Percentiles rank a stretch among this genome's conserved stretches.
Evolutionary conservation across 805 yeast species (phyloP).

Genomic region (Cyberlindnera suaveolens): DNA sequence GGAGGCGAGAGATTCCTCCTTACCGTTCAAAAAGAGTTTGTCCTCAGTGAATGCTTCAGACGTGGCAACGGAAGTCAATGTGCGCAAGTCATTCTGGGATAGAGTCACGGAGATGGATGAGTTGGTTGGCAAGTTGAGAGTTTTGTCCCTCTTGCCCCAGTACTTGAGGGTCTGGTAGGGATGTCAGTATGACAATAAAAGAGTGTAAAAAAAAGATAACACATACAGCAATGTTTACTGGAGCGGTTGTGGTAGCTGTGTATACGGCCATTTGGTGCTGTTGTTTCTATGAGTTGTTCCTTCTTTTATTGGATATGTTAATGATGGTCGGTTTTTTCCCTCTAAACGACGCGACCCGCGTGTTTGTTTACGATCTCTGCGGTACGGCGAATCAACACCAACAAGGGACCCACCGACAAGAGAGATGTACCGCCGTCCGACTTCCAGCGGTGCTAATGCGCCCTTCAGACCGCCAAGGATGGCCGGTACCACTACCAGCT

Average conservation of each 20-base stretch:
- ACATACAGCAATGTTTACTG: conserved; percentile 92
- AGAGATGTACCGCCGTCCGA: conserved; percentile 8
- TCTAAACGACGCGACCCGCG: not conserved
- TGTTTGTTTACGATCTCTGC: no score
- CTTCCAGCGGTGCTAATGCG: conserved; percentile 3
- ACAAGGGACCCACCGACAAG: no score
- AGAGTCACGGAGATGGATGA: conserved; percentile 93
- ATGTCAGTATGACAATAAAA: not conserved
- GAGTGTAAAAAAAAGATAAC: not conserved
- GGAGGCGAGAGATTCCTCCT: conserved; percentile 61
- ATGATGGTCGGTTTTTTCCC: not conserved
- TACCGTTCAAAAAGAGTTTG: conserved; percentile 82
- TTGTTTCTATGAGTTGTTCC: not conserved
- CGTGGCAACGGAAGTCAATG: conserved; percentile 84
- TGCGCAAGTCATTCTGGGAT: conserved; percentile 83
- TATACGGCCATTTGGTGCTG: conserved; percentile 40
- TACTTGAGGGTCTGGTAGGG: conserved; percentile 73
- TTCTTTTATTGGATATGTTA: not conserved
- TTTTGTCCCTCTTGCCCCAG: conserved; percentile 96
- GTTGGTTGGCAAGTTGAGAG: conserved; percentile 89
- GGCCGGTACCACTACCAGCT: not conserved
- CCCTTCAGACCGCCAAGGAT: conserved; percentile 16
- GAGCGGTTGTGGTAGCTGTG: conserved; percentile 86
- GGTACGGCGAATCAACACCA: no score
- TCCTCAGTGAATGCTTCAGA: conserved; percentile 52